phyloP scores from a whole-genome alignment of 2,329 filamentous ascomycete genomes.

The Magnaporthiopsis poae region DNA sequence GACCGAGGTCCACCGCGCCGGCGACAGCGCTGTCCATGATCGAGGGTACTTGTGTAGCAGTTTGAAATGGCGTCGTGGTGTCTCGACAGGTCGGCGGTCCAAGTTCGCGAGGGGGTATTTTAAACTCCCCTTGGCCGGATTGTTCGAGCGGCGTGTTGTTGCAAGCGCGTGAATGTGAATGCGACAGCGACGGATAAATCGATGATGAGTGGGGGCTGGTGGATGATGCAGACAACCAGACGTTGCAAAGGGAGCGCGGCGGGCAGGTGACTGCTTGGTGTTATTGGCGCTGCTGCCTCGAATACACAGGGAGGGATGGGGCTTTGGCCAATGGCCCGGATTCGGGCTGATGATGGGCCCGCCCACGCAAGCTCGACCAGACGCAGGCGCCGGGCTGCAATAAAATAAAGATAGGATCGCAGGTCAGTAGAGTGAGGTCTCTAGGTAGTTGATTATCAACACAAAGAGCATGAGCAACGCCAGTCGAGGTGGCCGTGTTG shows the following conservation, averaged over 20 bases:
- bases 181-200: not conserved
- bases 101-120: not conserved
- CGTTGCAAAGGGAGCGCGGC: not conserved
- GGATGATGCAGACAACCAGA: not conserved
- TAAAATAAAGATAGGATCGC: too few species aligned
- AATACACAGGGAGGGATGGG: not conserved
- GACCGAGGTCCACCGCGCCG: slow-evolving; percentile 60
- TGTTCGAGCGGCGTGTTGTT: not conserved
- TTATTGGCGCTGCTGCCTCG: not conserved
- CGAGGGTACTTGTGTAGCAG: not conserved
- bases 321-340: not conserved
- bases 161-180: not conserved
- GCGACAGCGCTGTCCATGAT: slow-evolving; percentile 28
- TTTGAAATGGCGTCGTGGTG: not conserved
- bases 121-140: not conserved
- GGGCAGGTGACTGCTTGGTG: too few species aligned
- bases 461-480: not conserved
- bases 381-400: too few species aligned
- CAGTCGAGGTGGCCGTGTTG: not conserved
- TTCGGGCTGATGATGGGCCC: too few species aligned
- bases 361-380: too few species aligned
- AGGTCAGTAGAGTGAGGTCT: too few species aligned
- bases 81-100: not conserved
- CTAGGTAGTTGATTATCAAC: too few species aligned
- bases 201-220: not conserved